These are phyloP conservation scores for Isoetes engelmannii DNA, from an alignment of 83 land plant species.

Conservation along the genomic window DNA sequence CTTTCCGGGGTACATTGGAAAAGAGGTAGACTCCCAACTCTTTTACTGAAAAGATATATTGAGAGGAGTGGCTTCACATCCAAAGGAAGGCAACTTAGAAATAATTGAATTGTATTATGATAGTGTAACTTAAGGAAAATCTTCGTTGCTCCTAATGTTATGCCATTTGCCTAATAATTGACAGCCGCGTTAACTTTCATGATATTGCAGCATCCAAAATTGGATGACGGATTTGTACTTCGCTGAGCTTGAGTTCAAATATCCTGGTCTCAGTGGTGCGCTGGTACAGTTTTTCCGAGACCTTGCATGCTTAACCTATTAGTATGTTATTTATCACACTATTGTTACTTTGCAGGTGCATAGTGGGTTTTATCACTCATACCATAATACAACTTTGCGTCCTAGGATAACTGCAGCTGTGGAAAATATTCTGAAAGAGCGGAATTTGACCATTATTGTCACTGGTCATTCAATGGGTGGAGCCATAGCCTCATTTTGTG, in stretches of 20 bases:
- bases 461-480: conserved; percentile 99
- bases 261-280: conserved; percentile 78
- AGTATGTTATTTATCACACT: too few species aligned
- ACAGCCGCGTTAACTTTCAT: too few species aligned
- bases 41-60: too few species aligned
- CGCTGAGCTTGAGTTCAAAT: conserved; percentile 73
- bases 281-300: too few species aligned
- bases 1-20: conserved; percentile 90
- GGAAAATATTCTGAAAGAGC: conserved; percentile 34
- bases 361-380: conserved; percentile 81
- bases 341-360: conserved; percentile 56
- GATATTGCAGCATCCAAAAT: conserved; percentile 77
- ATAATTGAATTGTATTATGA: too few species aligned
- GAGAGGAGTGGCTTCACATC: too few species aligned
- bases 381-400: conserved; percentile 82
- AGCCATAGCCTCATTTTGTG: conserved; percentile 93
- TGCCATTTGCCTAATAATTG: too few species aligned
- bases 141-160: too few species aligned
- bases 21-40: too few species aligned
- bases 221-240: conserved; percentile 83
- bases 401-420: conserved; percentile 56
- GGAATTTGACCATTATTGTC: conserved; percentile 50
- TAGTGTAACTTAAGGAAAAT: too few species aligned
- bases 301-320: too few species aligned
- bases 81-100: too few species aligned